These are phyloP conservation scores for Moniliophthora roreri DNA, from an alignment of 1,284 basidiomycete genomes.

Conservation along the genomic window DNA sequence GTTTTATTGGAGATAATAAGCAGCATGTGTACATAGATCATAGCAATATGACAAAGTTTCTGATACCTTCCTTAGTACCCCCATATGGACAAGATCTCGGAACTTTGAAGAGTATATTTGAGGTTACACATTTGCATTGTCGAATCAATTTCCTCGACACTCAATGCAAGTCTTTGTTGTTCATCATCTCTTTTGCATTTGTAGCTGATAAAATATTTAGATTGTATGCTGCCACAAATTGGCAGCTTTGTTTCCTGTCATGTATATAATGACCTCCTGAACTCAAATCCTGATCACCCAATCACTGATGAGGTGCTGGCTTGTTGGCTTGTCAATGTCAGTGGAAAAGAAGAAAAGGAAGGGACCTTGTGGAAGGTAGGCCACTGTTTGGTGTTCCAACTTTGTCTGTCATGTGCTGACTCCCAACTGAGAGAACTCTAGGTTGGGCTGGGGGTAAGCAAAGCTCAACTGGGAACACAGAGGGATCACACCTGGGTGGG, in stretches of 20 bases:
- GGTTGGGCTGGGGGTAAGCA: too few relatives aligned
- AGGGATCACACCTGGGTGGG: too few relatives aligned
- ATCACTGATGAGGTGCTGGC: conserved; percentile 37
- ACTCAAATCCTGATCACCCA: conserved; percentile 47
- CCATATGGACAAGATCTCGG: conserved; percentile 55
- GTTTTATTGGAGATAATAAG: conserved; percentile 75
- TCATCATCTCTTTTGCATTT: conserved; percentile 10
- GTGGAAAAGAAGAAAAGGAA: conserved; percentile 33
- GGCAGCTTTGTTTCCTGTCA: conserved; percentile 67
- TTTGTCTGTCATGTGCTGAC: too few relatives aligned
- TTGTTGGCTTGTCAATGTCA: conserved; percentile 54
- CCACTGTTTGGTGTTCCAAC: too few relatives aligned
- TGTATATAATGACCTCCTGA: conserved; percentile 57
- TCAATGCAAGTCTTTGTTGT: conserved; percentile 58
- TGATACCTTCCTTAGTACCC: conserved; percentile 41
- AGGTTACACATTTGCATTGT: conserved; percentile 45
- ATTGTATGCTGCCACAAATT: conserved; percentile 77
- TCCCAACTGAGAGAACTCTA: too few relatives aligned
- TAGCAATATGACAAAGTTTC: conserved; percentile 1
- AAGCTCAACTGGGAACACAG: too few relatives aligned
- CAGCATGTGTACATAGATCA: conserved; percentile 54
- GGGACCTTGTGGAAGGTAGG: conserved; percentile 45
- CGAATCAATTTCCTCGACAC: conserved; percentile 49
- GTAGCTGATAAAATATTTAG: conserved; percentile 29
- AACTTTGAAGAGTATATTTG: conserved; percentile 58